Evolutionary conservation across 164 flowering plant genomes (phyloP).

Genomic region (Aristolochia fimbriata): DNA sequence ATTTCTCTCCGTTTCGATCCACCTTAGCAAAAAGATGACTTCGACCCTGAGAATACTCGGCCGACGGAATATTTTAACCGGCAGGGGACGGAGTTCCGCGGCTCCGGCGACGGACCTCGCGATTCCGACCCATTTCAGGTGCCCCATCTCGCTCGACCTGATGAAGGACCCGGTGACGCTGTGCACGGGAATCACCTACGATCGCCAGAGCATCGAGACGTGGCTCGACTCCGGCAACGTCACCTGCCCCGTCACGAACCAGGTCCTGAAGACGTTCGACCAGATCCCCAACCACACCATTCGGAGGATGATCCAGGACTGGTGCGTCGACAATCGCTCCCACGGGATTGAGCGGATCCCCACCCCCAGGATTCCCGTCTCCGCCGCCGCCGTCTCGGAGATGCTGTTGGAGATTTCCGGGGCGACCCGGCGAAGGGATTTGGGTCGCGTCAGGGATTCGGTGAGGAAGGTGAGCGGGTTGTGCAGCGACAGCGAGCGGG

Average conservation of each 20-base stretch:
- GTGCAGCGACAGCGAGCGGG: conserved; percentile 53
- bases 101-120: conserved; percentile 20
- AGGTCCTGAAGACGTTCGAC: conserved; percentile 30
- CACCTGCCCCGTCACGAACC: conserved; percentile 69
- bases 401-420: conserved; percentile 20
- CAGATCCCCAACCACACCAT: conserved; percentile 65
- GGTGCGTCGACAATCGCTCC: conserved; percentile 64
- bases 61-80: conserved; percentile 8
- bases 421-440: conserved; percentile 15
- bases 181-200: conserved; percentile 74
- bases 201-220: conserved; percentile 66
- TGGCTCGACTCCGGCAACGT: conserved; percentile 64
- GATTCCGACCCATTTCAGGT: conserved; percentile 54
- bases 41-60: conserved; percentile 35
- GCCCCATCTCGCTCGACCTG: conserved; percentile 78
- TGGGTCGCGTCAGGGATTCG: conserved; percentile 18
- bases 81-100: conserved; percentile 4
- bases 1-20: background rate
- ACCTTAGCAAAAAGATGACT: conserved; percentile 22
- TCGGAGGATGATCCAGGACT: conserved; percentile 67
- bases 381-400: conserved; percentile 25
- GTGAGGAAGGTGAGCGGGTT: conserved; percentile 31
- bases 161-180: conserved; percentile 92
- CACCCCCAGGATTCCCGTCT: conserved; percentile 61
- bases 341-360: conserved; percentile 70